Percentiles rank a stretch among this genome's conserved stretches.
These are phyloP conservation scores for Lyophyllum semitale DNA, from an alignment of 768 basidiomycete genomes.

Conservation along the genomic window DNA sequence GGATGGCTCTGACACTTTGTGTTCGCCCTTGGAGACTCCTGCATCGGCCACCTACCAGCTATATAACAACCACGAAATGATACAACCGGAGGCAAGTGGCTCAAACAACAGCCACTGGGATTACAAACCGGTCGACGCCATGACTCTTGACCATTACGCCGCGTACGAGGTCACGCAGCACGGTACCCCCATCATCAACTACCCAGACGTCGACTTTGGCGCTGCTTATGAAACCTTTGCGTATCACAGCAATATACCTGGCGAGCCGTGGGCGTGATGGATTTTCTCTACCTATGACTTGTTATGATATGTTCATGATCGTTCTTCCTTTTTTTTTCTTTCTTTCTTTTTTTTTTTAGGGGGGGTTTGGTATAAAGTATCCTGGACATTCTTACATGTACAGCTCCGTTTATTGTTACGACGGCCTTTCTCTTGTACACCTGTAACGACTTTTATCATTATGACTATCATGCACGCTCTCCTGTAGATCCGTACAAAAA, in stretches of 20 bases:
- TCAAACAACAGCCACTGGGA: constrained; percentile 26
- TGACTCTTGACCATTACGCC: constrained; percentile 14
- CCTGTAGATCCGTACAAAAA: background rate
- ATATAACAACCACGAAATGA: constrained; percentile 12
- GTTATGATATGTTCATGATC: constrained; percentile 1
- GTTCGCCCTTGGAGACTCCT: constrained; percentile 33
- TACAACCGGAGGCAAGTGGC: constrained; percentile 20
- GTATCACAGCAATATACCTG: constrained; percentile 13
- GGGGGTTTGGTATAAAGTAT: constrained; percentile 7
- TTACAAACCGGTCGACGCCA: constrained; percentile 17
- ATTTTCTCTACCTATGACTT: background rate
- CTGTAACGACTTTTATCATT: constrained; percentile 5
- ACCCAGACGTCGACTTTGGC: constrained; percentile 16
- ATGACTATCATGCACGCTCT: background rate
- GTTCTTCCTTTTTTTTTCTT: background rate
- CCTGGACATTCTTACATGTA: constrained; percentile 18
- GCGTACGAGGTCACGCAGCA: constrained; percentile 12
- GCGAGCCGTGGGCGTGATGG: constrained; percentile 15
- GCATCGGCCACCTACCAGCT: constrained; percentile 11
- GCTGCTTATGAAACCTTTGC: constrained; percentile 13
- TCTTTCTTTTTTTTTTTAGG: background rate
- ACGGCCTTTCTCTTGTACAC: constrained; percentile 6
- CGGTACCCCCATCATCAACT: constrained; percentile 13
- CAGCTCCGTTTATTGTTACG: constrained; percentile 5
- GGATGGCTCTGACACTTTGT: constrained; percentile 27